Evolutionary conservation across 768 basidiomycete species (phyloP).

Genomic region (Mycena sanguinolenta): DNA sequence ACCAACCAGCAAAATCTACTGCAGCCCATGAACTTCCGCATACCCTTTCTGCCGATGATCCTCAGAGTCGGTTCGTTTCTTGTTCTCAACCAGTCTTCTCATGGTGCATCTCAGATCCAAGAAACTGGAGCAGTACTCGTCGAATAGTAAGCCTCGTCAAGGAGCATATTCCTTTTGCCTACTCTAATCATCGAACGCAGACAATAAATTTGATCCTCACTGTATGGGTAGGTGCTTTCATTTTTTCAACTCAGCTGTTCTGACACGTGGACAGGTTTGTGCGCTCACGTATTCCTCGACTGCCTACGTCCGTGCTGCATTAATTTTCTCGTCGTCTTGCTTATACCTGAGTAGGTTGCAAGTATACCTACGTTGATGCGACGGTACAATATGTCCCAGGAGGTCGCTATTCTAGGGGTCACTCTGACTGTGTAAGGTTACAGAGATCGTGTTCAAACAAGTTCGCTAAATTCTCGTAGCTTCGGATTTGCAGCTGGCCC

Average conservation of each 20-base stretch:
- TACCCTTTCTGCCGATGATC: slow-evolving; percentile 26
- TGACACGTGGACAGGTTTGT: slow-evolving; percentile 11
- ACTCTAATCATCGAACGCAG: slow-evolving; percentile 1
- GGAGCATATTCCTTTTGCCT: no score
- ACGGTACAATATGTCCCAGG: slow-evolving; percentile 26
- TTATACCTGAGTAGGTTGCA: slow-evolving; percentile 26
- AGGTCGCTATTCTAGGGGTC: slow-evolving; percentile 28
- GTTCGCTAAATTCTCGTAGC: background rate
- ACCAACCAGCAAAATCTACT: background rate
- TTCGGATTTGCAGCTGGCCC: slow-evolving; percentile 36
- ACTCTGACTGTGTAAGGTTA: slow-evolving; percentile 20
- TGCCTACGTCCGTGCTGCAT: slow-evolving; percentile 21
- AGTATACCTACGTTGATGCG: slow-evolving; percentile 23
- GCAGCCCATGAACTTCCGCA: background rate
- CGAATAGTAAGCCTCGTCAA: background rate
- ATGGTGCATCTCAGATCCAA: slow-evolving; percentile 18
- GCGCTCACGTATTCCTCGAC: slow-evolving; percentile 32
- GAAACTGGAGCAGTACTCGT: slow-evolving; percentile 23
- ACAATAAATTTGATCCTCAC: slow-evolving; percentile 23
- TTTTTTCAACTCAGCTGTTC: background rate
- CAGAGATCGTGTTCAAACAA: background rate
- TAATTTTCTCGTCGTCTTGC: background rate
- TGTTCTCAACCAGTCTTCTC: background rate
- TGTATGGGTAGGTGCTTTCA: slow-evolving; percentile 7
- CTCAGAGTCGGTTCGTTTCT: slow-evolving; percentile 14